Evolutionary conservation across 2,329 filamentous ascomycete genomes (phyloP), one percentile per base, ranked within the genome.

Genomic region (Cladosporium sp.): DNA sequence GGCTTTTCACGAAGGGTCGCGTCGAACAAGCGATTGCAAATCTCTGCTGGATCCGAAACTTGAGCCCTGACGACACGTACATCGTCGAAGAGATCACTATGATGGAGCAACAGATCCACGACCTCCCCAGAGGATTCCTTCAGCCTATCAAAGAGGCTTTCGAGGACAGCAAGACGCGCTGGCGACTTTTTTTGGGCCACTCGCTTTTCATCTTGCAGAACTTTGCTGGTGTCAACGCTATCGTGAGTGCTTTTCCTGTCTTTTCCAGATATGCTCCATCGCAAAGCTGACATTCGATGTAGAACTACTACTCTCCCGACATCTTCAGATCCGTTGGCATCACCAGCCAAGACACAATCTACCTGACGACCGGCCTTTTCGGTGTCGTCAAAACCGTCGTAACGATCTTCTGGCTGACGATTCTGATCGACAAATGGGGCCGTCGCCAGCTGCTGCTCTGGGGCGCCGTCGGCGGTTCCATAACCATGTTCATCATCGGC

Each of bases 151-250:
- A 29, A 19, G 51, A 53, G 8, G 51, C 50, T 9, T 50, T 54
- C 32, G 44, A 47, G 22, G 53, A 54, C 44, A 45, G 48, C 13
- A 58, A 53, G 12, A 52, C 54, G 3, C 50, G 50, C 17, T 58
- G 54, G 50, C 43, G 56, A 13, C 37, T 58, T 7, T 55, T 56
- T 52, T 54, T 58, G 39, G 56, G 56, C 22, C 50, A 51, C 48
- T 53, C 51, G 12, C 52, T 58, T 8, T 58, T 58, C 52, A 51
- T 56, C 24, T 50, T 51, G 36, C 54, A 56, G 45, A 56, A 56
- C 17, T 50, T 50, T 7, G 49, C 54, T 7, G 54, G 54, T 22
- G 50, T 55, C 19, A 55, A 55, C 19, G 51, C 47, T 17, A 36
- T 36, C n/a, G 32, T 36, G 15, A 36, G 32, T 36, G 2, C 9